Conservation (phyloP, 768 basidiomycete genomes). For the Lentinula boryana region DNA sequence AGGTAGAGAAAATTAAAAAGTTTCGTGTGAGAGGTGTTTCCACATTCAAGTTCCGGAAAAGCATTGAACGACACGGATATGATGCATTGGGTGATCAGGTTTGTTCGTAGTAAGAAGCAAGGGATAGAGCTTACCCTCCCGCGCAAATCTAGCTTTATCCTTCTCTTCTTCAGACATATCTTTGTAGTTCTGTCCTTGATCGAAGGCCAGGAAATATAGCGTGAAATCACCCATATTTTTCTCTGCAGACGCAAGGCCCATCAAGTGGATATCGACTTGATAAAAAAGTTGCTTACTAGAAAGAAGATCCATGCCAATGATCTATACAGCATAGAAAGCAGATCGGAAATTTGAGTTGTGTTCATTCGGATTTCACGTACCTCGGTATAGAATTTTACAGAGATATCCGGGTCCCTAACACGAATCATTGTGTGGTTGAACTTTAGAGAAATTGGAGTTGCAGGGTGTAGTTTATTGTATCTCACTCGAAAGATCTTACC, state of each 20-base stretch:
- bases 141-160: constrained; percentile 37
- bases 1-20: background rate
- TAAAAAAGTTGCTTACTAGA: constrained; percentile 29
- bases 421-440: constrained; percentile 89
- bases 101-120: background rate
- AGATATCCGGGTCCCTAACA: constrained; percentile 80
- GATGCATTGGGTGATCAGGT: background rate
- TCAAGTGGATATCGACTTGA: background rate
- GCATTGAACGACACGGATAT: background rate
- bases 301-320: constrained; percentile 75
- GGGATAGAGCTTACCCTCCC: constrained; percentile 53
- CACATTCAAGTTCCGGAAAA: background rate
- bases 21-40: background rate
- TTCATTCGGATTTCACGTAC: constrained; percentile 26
- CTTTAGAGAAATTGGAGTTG: constrained; percentile 22
- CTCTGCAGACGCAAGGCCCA: constrained; percentile 28
- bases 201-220: constrained; percentile 84
- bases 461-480: background rate
- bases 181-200: constrained; percentile 43
- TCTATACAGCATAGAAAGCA: constrained; percentile 19
- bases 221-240: constrained; percentile 56
- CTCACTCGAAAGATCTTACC: constrained; percentile 23
- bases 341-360: constrained; percentile 4
- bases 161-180: constrained; percentile 47
- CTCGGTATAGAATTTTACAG: constrained; percentile 75